Conservation (phyloP, 1,139 yeast genomes). For the Debaryomycetaceae sp. region DNA sequence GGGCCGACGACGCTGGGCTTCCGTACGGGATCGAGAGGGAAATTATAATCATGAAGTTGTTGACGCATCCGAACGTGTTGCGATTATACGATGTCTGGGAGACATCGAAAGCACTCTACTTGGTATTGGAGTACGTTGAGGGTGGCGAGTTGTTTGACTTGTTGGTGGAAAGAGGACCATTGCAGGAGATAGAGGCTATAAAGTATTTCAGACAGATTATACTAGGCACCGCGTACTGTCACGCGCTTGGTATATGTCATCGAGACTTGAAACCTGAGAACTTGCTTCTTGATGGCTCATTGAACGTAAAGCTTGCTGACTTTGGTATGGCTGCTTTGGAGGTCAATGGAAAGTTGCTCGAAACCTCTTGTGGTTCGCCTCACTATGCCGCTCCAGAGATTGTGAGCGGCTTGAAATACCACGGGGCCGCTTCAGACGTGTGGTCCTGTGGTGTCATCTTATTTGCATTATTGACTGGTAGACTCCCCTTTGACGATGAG, state of each 20-base stretch:
- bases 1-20: slow-evolving; percentile 47
- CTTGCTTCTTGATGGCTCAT: slow-evolving; percentile 59
- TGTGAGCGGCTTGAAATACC: slow-evolving; percentile 71
- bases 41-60: slow-evolving; percentile 75
- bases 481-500: slow-evolving; percentile 79
- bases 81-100: slow-evolving; percentile 83
- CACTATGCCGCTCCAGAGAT: slow-evolving; percentile 89
- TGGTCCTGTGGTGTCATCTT: slow-evolving; percentile 86
- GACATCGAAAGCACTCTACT: slow-evolving; percentile 67
- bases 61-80: slow-evolving; percentile 74
- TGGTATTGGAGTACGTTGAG: slow-evolving; percentile 76
- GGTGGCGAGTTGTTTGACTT: slow-evolving; percentile 81
- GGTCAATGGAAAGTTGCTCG: slow-evolving; percentile 64
- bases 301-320: slow-evolving; percentile 75
- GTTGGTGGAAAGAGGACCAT: slow-evolving; percentile 75
- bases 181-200: slow-evolving; percentile 71
- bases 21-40: slow-evolving; percentile 84
- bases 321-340: slow-evolving; percentile 88
- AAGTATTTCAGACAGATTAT: slow-evolving; percentile 73
- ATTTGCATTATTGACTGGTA: slow-evolving; percentile 74
- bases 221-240: slow-evolving; percentile 79
- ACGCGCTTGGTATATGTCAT: slow-evolving; percentile 76
- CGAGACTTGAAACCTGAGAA: slow-evolving; percentile 82
- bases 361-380: slow-evolving; percentile 83
- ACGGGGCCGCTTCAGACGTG: slow-evolving; percentile 80